Evolutionary conservation across 768 basidiomycete genomes (phyloP).

Genomic region (Tubosaeta sp.): DNA sequence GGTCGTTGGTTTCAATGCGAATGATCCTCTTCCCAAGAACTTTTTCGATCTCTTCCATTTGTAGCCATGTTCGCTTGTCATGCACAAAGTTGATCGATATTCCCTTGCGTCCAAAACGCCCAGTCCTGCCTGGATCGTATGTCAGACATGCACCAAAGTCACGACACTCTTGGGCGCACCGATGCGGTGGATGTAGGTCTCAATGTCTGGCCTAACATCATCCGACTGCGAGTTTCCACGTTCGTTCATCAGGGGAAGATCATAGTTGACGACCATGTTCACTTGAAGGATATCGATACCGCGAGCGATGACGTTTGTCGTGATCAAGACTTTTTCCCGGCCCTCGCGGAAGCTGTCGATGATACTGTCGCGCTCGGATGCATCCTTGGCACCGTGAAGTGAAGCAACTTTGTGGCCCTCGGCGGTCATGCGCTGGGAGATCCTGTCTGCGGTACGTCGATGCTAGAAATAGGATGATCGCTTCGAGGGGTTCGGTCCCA

Average conservation of each 20-base stretch:
- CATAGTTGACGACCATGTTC: slow-evolving; percentile 99
- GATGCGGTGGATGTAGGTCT: slow-evolving; percentile 98
- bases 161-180: slow-evolving; percentile 47
- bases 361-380: slow-evolving; percentile 80
- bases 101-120: slow-evolving; percentile 95
- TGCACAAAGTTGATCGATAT: slow-evolving; percentile 98
- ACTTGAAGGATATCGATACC: slow-evolving; percentile 99
- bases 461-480: slow-evolving; percentile 42
- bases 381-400: slow-evolving; percentile 91
- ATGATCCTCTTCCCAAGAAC: slow-evolving; percentile 74
- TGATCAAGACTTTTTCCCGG: slow-evolving; percentile 94
- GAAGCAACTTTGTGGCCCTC: slow-evolving; percentile 98
- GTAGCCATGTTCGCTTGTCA: slow-evolving; percentile 78
- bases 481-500: not conserved
- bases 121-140: slow-evolving; percentile 76
- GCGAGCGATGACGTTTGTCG: slow-evolving; percentile 97
- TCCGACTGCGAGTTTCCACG: slow-evolving; percentile 39
- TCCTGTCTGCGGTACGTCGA: slow-evolving; percentile 88
- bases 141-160: not conserved
- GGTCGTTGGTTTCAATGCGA: slow-evolving; percentile 81
- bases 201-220: slow-evolving; percentile 77
- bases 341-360: slow-evolving; percentile 97
- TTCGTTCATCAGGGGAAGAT: slow-evolving; percentile 83
- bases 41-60: slow-evolving; percentile 88
- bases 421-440: slow-evolving; percentile 82